Evolutionary conservation across 257 asterid species (phyloP).

Genomic region (Penstemon davidsonii): DNA sequence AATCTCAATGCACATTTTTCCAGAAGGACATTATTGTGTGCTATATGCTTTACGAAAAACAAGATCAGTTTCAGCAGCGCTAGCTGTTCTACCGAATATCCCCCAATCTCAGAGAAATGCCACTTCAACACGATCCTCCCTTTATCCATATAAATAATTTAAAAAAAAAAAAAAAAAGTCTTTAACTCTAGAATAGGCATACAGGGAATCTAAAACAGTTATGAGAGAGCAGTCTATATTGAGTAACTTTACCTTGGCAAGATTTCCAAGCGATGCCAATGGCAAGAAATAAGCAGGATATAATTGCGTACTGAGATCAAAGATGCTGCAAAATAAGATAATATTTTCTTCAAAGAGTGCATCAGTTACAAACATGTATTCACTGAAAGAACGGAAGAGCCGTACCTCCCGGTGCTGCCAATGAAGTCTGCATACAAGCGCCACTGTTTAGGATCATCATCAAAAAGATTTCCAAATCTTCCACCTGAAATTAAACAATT

Average conservation of each 20-base stretch:
- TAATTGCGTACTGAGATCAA: constrained; percentile 83
- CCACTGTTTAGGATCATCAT: constrained; percentile 98
- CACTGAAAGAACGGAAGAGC: constrained; percentile 9
- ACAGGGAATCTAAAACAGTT: constrained; percentile 11
- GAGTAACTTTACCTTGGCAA: constrained; percentile 70
- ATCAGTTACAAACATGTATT: constrained; percentile 12
- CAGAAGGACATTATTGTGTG: neutral
- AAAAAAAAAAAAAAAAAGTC: neutral
- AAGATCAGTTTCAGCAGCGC: no score
- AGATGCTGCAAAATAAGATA: constrained; percentile 68
- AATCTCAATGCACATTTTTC: constrained; percentile 3
- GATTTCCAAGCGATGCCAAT: constrained; percentile 92
- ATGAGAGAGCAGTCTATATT: constrained; percentile 10
- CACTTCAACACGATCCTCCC: neutral
- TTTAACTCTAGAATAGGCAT: neutral
- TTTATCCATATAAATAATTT: neutral
- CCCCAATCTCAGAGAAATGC: constrained; percentile 1
- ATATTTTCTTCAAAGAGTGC: constrained; percentile 20
- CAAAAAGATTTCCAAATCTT: constrained; percentile 89
- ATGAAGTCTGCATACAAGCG: constrained; percentile 95
- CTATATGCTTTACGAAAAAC: no score
- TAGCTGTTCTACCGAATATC: neutral
- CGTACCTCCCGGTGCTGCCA: constrained; percentile 93
- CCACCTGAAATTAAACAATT: constrained; percentile 65
- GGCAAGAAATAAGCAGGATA: constrained; percentile 90